A percentile compares a stretch with the other conserved stretches of the same genome.
These are phyloP conservation scores for Knufia fluminis DNA, from an alignment of 2,329 filamentous ascomycete genomes.

Conservation along the genomic window DNA sequence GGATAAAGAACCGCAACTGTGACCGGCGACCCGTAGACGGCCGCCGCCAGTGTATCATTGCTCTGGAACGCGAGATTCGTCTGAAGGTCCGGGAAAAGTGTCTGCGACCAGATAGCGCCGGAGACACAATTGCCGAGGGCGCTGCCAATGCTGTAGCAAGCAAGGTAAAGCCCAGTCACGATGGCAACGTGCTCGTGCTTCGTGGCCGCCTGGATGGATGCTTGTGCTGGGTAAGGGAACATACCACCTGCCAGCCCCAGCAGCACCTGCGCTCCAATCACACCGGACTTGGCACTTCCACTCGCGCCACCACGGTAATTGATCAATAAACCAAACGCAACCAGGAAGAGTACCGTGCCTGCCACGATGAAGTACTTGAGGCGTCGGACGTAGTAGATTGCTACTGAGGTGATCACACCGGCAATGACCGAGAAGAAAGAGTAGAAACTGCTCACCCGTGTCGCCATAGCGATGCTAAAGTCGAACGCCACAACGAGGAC, in stretches of 20 bases:
- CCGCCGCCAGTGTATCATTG: conserved; percentile 32
- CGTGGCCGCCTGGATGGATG: conserved; percentile 40
- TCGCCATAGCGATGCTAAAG: conserved; percentile 48
- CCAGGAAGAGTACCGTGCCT: conserved; percentile 52
- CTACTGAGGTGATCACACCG: conserved; percentile 47
- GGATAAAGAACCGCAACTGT: conserved; percentile 30
- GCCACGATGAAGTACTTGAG: conserved; percentile 56
- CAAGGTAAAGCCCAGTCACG: conserved; percentile 54
- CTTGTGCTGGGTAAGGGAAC: conserved; percentile 47
- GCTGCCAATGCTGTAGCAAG: conserved; percentile 54
- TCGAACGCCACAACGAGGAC: conserved; percentile 54
- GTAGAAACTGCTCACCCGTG: conserved; percentile 53
- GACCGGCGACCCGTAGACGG: conserved; percentile 37
- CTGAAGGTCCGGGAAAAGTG: conserved; percentile 41
- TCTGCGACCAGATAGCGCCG: conserved; percentile 54
- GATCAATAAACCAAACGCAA: conserved; percentile 58
- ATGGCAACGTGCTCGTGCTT: conserved; percentile 52
- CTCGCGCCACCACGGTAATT: conserved; percentile 48
- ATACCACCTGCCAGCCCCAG: conserved; percentile 56
- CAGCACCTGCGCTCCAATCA: conserved; percentile 54
- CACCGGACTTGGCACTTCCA: conserved; percentile 40
- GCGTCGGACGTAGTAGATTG: conserved; percentile 49
- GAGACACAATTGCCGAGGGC: conserved; percentile 53
- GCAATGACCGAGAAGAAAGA: conserved; percentile 49
- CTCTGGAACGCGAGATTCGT: conserved; percentile 27